phyloP scores from a whole-genome alignment of 2,329 filamentous ascomycete genomes.

The Microsporum audouinii region DNA sequence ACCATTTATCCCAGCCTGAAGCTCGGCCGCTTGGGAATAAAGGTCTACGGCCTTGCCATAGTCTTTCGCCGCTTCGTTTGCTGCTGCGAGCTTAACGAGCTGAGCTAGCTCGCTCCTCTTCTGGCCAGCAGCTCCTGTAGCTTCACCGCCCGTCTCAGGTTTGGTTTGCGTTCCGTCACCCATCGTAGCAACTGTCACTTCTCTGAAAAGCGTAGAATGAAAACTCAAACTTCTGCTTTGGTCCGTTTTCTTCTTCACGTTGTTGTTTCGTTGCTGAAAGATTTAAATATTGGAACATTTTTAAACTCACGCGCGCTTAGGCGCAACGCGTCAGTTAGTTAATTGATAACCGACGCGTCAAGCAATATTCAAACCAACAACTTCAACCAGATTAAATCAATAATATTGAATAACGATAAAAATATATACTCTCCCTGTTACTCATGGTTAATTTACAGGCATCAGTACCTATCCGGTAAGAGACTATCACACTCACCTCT shows the following conservation, averaged over 20 bases:
- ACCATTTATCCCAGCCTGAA: conserved; percentile 84
- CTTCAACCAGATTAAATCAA: background rate
- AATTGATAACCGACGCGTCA: background rate
- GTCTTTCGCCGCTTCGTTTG: conserved; percentile 80
- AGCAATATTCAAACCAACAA: background rate
- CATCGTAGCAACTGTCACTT: background rate
- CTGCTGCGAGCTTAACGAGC: conserved; percentile 66
- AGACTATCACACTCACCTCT: background rate
- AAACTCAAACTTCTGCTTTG: background rate
- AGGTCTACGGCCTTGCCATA: conserved; percentile 76
- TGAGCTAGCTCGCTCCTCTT: conserved; percentile 58
- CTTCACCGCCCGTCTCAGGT: background rate
- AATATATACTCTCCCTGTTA: background rate
- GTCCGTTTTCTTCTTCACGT: background rate
- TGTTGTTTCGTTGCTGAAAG: background rate
- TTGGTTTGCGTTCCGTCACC: background rate
- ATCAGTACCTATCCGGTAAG: background rate
- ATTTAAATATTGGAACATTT: background rate
- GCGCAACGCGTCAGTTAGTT: background rate
- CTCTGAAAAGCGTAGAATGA: background rate
- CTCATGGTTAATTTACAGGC: background rate
- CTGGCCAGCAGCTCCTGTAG: background rate
- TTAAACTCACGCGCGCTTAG: background rate
- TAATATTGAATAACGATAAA: background rate
- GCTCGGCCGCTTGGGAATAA: conserved; percentile 76